Conservation (phyloP, 768 basidiomycete genomes). For the Boletus rubescentipes region DNA sequence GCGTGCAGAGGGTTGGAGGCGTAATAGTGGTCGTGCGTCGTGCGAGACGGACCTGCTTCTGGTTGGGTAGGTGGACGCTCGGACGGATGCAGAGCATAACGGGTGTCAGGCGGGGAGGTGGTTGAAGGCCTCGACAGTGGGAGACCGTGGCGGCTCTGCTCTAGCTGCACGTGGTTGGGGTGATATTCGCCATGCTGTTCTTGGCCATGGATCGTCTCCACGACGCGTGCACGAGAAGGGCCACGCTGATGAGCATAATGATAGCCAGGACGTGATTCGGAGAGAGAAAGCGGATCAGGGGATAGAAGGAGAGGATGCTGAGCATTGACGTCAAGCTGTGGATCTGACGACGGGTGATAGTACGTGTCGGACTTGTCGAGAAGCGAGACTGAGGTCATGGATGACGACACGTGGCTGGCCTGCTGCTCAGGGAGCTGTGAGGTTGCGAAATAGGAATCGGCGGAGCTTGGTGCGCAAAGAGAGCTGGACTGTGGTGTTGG, state of each 20-base stretch:
- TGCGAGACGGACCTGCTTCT: constrained; percentile 21
- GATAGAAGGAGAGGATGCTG: constrained; percentile 23
- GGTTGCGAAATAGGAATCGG: constrained; percentile 26
- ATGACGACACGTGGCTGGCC: constrained; percentile 25
- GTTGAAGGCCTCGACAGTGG: constrained; percentile 21
- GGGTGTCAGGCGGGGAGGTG: constrained; percentile 19
- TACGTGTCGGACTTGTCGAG: constrained; percentile 26
- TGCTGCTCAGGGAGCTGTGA: constrained; percentile 26
- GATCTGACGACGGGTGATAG: constrained; percentile 27
- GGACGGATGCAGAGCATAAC: constrained; percentile 17
- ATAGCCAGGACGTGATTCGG: constrained; percentile 30
- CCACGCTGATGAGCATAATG: constrained; percentile 27
- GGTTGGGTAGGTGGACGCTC: constrained; percentile 18
- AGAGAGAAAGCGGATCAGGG: constrained; percentile 31
- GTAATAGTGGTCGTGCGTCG: constrained; percentile 20
- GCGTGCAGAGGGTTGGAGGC: background rate
- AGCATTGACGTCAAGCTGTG: constrained; percentile 31
- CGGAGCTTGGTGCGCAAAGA: constrained; percentile 18
- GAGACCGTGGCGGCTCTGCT: constrained; percentile 11
- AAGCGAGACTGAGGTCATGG: constrained; percentile 29
- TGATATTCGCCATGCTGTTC: constrained; percentile 30
- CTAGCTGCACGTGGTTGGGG: constrained; percentile 23
- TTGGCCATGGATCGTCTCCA: constrained; percentile 24
- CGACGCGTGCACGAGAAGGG: constrained; percentile 27
- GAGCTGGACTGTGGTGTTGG: constrained; percentile 19